Base-by-base conservation (phyloP, 495 filamentous ascomycete species). In the Podospora anserina region DNA sequence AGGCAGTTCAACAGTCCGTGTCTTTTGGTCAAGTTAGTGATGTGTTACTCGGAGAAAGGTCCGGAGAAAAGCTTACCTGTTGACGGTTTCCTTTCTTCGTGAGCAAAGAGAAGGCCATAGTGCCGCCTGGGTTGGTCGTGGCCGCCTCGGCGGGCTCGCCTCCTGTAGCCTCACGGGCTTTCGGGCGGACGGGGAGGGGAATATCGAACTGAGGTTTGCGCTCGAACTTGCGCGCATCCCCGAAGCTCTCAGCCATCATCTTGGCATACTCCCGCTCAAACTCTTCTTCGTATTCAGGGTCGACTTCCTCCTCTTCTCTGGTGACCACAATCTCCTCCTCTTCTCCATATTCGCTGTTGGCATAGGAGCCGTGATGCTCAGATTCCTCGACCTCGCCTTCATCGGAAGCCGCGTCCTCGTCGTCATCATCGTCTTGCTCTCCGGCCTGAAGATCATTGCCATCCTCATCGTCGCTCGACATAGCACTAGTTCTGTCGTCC, bases 191-290 rank as follows among this genome's bases (percentile, higher is more conserved):
- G 1, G 95, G 95, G 20, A 99, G 76, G 1, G 96, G 93, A 34
- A 98, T 91, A 74, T 99, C 95, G 75, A 99, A 97, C 57, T 96
- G 81, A 39, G 89, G 88, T 78, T 96, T 97, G 58, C 95, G 92
- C 72, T 99, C 94, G 71, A 96, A 95, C 72, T 94, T 95, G 64
- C 96, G 86, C 7, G 93, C 92, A 53, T 98, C 96, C 76, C 61
- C 32, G 23, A 96, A 80, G 81, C 94, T 97, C 74, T 99, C 95
- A 69, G 93, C 85, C 96, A 98, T 97, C 89, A 99, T 91, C 79
- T 97, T 98, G 19, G 96, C 94, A 78, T 96, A 93, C 80, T 98
- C 95, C 72, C 95, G 92, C 73, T 98, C 96, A 73, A 99, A 99
- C 53, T 99, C 96, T 5, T 94, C 95, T 70, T 98, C 95, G 57